Conservation (phyloP, 2,329 filamentous ascomycete genomes). For the Talaromyces sp. region DNA sequence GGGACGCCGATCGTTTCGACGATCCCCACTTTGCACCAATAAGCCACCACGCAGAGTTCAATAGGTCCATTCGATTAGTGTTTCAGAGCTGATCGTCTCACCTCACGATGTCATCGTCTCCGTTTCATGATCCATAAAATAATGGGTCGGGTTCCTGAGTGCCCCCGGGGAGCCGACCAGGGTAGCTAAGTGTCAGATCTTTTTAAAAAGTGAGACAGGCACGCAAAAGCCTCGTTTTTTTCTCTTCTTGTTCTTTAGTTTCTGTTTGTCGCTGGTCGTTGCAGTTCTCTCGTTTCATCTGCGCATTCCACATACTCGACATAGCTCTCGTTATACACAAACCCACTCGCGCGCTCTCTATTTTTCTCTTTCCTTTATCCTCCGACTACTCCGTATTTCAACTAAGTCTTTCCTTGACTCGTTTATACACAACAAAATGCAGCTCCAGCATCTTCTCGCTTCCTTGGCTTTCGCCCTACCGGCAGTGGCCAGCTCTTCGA, state of each 20-base stretch:
- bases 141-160: constrained; percentile 11
- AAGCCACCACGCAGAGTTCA: constrained; percentile 5
- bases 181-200: constrained; percentile 1
- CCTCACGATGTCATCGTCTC: constrained; percentile 15
- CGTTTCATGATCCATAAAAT: constrained; percentile 13
- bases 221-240: background rate
- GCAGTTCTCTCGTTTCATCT: constrained; percentile 7
- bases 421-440: background rate
- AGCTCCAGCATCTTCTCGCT: constrained; percentile 9
- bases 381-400: background rate
- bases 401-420: background rate
- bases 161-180: background rate
- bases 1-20: constrained; percentile 10
- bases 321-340: constrained; percentile 3
- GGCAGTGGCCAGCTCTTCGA: constrained; percentile 1
- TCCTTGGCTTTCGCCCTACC: constrained; percentile 18
- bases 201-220: constrained; percentile 10
- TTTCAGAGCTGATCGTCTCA: constrained; percentile 16
- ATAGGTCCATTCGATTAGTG: constrained; percentile 16
- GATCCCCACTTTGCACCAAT: constrained; percentile 16
- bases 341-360: background rate
- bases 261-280: constrained; percentile 7
- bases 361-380: background rate
- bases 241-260: background rate
- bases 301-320: constrained; percentile 11